Evolutionary conservation across 768 basidiomycete species (phyloP).

Genomic region (Kwoniella sp.): DNA sequence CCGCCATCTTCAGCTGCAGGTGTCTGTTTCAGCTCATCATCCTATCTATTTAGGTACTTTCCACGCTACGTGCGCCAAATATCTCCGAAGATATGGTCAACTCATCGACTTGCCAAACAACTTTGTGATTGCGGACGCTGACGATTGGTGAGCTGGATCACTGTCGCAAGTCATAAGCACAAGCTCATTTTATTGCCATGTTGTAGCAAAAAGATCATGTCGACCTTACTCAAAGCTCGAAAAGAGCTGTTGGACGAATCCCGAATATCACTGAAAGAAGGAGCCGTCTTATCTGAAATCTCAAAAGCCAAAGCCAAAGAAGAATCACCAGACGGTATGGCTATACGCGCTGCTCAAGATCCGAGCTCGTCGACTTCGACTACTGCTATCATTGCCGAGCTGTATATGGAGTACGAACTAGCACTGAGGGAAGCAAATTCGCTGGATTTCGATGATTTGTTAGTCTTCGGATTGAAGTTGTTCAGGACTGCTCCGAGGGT

Average conservation of each 20-base stretch:
- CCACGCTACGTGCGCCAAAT: constrained; percentile 72
- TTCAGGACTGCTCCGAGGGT: constrained; percentile 62
- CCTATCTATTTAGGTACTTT: constrained; percentile 68
- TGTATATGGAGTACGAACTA: constrained; percentile 70
- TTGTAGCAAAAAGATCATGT: constrained; percentile 69
- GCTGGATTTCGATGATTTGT: constrained; percentile 84
- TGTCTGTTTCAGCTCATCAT: constrained; percentile 3
- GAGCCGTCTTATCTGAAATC: constrained; percentile 64
- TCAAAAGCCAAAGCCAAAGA: constrained; percentile 73
- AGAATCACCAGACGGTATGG: constrained; percentile 61
- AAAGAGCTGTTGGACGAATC: constrained; percentile 60
- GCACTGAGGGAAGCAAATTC: constrained; percentile 66
- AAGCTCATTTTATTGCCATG: background rate
- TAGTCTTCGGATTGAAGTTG: constrained; percentile 70
- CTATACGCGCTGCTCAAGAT: constrained; percentile 40
- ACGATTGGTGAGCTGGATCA: constrained; percentile 65
- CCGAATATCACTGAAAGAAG: constrained; percentile 62
- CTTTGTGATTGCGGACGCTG: constrained; percentile 79
- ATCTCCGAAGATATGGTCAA: constrained; percentile 68
- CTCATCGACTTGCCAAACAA: constrained; percentile 67
- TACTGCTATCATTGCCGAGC: constrained; percentile 47
- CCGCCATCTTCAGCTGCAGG: too few species aligned
- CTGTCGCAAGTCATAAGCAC: too few species aligned
- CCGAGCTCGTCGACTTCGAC: constrained; percentile 39
- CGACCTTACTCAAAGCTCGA: constrained; percentile 64